These are phyloP conservation scores for Nicotiana tomentosiformis DNA, from an alignment of 257 asterid species.

Conservation along the genomic window DNA sequence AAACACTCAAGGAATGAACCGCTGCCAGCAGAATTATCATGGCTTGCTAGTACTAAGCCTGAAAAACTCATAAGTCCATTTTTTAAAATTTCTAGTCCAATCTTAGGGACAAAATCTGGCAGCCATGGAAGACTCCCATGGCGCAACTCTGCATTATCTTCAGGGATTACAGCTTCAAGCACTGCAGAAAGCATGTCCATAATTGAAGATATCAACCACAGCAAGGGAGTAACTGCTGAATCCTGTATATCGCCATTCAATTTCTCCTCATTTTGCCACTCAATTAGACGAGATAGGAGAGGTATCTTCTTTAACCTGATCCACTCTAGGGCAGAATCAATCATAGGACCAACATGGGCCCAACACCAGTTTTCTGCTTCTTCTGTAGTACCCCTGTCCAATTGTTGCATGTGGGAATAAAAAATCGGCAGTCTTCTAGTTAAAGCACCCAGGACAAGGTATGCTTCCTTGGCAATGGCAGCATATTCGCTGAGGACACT, in stretches of 20 bases:
- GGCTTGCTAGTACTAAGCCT: slow-evolving; percentile 18
- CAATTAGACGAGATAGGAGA: slow-evolving; percentile 28
- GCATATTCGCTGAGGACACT: slow-evolving; percentile 59
- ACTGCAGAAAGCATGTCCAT: slow-evolving; percentile 59
- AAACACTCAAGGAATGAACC: slow-evolving; percentile 48
- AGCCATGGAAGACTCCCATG: slow-evolving; percentile 59
- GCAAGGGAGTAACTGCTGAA: slow-evolving; percentile 38
- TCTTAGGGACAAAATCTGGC: slow-evolving; percentile 82
- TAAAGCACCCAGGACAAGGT: slow-evolving; percentile 64
- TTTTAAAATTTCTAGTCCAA: slow-evolving; percentile 57
- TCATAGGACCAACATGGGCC: slow-evolving; percentile 56
- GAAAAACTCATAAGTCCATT: slow-evolving; percentile 45
- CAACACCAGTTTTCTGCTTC: slow-evolving; percentile 62
- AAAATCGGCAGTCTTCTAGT: slow-evolving; percentile 70
- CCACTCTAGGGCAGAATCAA: slow-evolving; percentile 77
- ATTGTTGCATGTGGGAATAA: slow-evolving; percentile 34
- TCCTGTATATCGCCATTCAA: slow-evolving; percentile 24
- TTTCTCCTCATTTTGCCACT: slow-evolving; percentile 25
- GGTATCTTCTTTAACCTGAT: slow-evolving; percentile 38
- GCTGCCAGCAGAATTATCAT: slow-evolving; percentile 17
- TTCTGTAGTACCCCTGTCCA: slow-evolving; percentile 20
- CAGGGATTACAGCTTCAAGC: slow-evolving; percentile 65
- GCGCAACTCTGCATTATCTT: slow-evolving; percentile 26
- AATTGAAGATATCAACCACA: slow-evolving; percentile 76
- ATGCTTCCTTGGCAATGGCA: slow-evolving; percentile 66